Percentiles rank a stretch among this genome's conserved stretches.
Evolutionary conservation across 495 filamentous ascomycete species (phyloP).

Genomic region (Penicillium paradoxum): DNA sequence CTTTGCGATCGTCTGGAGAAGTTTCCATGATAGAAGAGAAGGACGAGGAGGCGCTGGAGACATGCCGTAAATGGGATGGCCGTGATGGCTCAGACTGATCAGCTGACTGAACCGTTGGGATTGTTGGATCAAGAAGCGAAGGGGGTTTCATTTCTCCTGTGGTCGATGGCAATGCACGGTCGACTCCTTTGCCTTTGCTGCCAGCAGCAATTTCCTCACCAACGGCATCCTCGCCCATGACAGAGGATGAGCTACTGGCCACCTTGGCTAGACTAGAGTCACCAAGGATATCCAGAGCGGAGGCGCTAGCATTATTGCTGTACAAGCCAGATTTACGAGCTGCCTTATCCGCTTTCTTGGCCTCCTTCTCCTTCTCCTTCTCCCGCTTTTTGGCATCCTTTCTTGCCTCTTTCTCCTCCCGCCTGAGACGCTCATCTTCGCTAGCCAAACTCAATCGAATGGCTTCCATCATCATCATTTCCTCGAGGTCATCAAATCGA

Average conservation of each 20-base stretch:
- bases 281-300: slow-evolving; percentile 30
- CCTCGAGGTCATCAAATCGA: slow-evolving; percentile 83
- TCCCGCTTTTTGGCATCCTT: slow-evolving; percentile 81
- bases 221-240: slow-evolving; percentile 8
- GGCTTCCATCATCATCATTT: slow-evolving; percentile 98
- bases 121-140: neutral
- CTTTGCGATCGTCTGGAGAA: slow-evolving; percentile 45
- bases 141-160: neutral
- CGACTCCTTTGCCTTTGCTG: slow-evolving; percentile 80
- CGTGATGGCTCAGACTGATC: slow-evolving; percentile 37
- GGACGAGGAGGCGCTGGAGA: slow-evolving; percentile 78
- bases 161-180: slow-evolving; percentile 43
- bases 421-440: slow-evolving; percentile 81
- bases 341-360: slow-evolving; percentile 69
- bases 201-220: slow-evolving; percentile 27
- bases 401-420: slow-evolving; percentile 71
- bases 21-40: slow-evolving; percentile 70
- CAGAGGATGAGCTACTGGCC: slow-evolving; percentile 38
- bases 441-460: slow-evolving; percentile 81
- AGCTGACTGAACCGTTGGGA: neutral
- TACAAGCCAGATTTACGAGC: slow-evolving; percentile 52
- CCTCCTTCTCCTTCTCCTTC: slow-evolving; percentile 78
- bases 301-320: slow-evolving; percentile 41
- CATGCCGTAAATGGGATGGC: slow-evolving; percentile 68
- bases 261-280: slow-evolving; percentile 25